Percentiles rank a stretch among this genome's conserved stretches.
Conservation (phyloP, 2,329 filamentous ascomycete genomes). For the Tolypocladium inflatum region DNA sequence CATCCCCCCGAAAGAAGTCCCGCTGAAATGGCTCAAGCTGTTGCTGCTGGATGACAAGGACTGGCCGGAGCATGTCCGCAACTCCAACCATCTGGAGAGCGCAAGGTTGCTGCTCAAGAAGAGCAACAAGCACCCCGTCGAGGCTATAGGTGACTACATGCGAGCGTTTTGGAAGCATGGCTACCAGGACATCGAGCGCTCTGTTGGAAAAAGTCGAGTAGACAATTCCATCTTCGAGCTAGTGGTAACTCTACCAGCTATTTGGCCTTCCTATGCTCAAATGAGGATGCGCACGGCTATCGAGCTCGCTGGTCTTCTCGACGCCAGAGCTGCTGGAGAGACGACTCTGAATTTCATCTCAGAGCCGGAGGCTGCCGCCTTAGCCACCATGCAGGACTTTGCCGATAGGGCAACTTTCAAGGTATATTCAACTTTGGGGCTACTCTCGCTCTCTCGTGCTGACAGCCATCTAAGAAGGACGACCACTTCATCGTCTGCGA, state of each 20-base stretch:
- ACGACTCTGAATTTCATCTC: slow-evolving; percentile 26
- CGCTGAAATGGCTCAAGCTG: slow-evolving; percentile 32
- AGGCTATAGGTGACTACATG: slow-evolving; percentile 23
- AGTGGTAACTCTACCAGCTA: slow-evolving; percentile 33
- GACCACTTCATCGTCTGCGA: slow-evolving; percentile 22
- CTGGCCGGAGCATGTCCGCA: slow-evolving; percentile 10
- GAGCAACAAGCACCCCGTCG: slow-evolving; percentile 11
- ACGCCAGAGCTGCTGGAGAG: slow-evolving; percentile 9
- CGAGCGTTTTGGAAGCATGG: slow-evolving; percentile 21
- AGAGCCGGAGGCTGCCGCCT: slow-evolving; percentile 35
- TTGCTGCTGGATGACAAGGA: slow-evolving; percentile 23
- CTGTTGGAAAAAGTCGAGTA: slow-evolving; percentile 12
- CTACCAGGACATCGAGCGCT: slow-evolving; percentile 13
- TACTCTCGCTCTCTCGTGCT: background rate
- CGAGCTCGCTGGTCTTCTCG: slow-evolving; percentile 24
- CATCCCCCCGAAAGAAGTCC: slow-evolving; percentile 9
- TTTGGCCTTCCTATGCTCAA: slow-evolving; percentile 31
- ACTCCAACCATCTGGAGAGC: slow-evolving; percentile 10
- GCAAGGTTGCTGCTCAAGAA: background rate
- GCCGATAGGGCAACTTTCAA: slow-evolving; percentile 10
- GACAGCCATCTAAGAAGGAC: slow-evolving; percentile 6
- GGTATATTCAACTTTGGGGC: slow-evolving; percentile 1
- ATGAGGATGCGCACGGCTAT: slow-evolving; percentile 26
- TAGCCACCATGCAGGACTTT: slow-evolving; percentile 24
- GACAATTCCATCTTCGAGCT: slow-evolving; percentile 20